Conservation (phyloP, 306 rosid genomes). For the Ziziphus jujuba region DNA sequence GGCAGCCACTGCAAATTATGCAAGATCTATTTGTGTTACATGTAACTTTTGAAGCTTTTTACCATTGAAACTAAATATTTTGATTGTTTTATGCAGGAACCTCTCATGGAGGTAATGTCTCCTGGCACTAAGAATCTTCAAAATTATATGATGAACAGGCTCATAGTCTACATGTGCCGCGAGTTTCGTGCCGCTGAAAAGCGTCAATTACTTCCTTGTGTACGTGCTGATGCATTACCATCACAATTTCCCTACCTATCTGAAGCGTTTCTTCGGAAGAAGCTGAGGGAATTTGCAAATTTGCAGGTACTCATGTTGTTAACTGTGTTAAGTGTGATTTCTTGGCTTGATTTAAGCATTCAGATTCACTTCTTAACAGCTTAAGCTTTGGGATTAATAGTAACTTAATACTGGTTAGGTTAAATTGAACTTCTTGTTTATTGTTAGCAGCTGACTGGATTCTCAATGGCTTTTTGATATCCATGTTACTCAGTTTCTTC, state of each 20-base stretch:
- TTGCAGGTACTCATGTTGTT: constrained; percentile 54
- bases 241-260: constrained; percentile 81
- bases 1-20: neutral
- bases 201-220: constrained; percentile 49
- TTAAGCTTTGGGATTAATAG: no score
- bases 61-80: neutral
- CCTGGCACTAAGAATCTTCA: constrained; percentile 96
- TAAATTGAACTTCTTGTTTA: no score
- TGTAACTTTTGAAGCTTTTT: constrained; percentile 1
- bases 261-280: constrained; percentile 76
- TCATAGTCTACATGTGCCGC: constrained; percentile 74
- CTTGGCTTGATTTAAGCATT: neutral
- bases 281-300: constrained; percentile 75
- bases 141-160: constrained; percentile 82
- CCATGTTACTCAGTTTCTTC: neutral
- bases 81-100: constrained; percentile 66
- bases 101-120: constrained; percentile 92
- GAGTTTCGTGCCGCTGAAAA: constrained; percentile 91
- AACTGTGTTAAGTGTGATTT: neutral
- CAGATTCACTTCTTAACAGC: neutral
- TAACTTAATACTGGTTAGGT: no score
- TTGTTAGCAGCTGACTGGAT: no score
- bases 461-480: no score
- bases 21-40: neutral
- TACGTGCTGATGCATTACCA: constrained; percentile 67